Conservation (phyloP, 495 filamentous ascomycete genomes). For the Neurospora terricola region DNA sequence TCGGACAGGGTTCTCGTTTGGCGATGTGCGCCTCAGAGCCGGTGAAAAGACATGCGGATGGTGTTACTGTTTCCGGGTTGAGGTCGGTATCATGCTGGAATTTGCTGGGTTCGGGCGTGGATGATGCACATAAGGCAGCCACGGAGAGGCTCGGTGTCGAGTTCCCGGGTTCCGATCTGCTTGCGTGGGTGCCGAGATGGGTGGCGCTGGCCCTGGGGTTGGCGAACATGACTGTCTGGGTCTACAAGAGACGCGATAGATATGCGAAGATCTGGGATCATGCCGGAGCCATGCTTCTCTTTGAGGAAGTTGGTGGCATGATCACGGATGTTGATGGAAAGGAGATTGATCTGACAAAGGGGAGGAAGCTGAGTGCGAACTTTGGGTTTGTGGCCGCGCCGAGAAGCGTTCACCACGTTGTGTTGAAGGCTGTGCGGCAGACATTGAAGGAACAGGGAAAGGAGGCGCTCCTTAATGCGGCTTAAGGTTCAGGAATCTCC, state of each 20-base stretch:
- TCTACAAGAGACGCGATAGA: slow-evolving; percentile 42
- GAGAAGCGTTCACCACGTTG: slow-evolving; percentile 20
- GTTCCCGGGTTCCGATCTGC: slow-evolving; percentile 46
- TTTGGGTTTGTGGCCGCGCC: slow-evolving; percentile 40
- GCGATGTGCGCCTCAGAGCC: background rate
- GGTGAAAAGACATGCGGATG: slow-evolving; percentile 18
- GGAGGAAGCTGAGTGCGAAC: slow-evolving; percentile 37
- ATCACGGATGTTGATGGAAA: slow-evolving; percentile 54
- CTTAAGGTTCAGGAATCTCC: background rate
- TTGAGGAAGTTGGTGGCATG: slow-evolving; percentile 52
- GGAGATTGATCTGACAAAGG: slow-evolving; percentile 35
- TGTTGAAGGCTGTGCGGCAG: slow-evolving; percentile 24
- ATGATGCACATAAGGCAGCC: slow-evolving; percentile 35
- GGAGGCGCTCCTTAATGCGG: slow-evolving; percentile 12
- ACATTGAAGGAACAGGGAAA: slow-evolving; percentile 24
- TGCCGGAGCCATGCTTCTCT: slow-evolving; percentile 57
- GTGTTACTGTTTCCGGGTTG: slow-evolving; percentile 24
- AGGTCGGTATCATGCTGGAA: slow-evolving; percentile 30
- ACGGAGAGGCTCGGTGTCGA: slow-evolving; percentile 36
- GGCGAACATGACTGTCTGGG: slow-evolving; percentile 51
- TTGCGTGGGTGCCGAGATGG: slow-evolving; percentile 57
- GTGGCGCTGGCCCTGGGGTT: slow-evolving; percentile 48
- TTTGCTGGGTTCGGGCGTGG: slow-evolving; percentile 30
- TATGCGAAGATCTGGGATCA: slow-evolving; percentile 66
- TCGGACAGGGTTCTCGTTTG: slow-evolving; percentile 5